Conservation (phyloP, 768 basidiomycete genomes). For the Inosperma sp. region DNA sequence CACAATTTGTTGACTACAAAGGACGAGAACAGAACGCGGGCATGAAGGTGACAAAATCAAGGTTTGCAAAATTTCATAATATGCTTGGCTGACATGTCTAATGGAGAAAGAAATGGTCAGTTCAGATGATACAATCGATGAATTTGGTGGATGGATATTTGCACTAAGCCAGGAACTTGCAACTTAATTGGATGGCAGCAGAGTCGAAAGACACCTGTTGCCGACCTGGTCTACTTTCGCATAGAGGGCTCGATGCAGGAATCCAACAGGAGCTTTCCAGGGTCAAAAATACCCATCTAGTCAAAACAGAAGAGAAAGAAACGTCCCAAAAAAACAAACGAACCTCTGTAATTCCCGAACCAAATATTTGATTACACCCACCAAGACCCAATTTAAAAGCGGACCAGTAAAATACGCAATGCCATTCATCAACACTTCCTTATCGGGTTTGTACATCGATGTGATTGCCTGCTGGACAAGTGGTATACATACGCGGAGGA, state of each 20-base stretch:
- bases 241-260: not conserved
- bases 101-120: not conserved
- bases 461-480: slow-evolving; percentile 62
- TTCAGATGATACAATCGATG: not conserved
- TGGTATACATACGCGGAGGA: slow-evolving; percentile 63
- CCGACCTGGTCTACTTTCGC: too few relatives aligned
- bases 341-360: slow-evolving; percentile 52
- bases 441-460: slow-evolving; percentile 54
- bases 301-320: not conserved
- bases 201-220: too few relatives aligned
- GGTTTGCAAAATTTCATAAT: slow-evolving; percentile 62
- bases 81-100: slow-evolving; percentile 21
- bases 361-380: slow-evolving; percentile 64
- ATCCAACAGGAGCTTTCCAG: not conserved
- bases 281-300: not conserved
- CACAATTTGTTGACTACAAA: slow-evolving; percentile 57
- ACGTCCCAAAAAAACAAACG: slow-evolving; percentile 35
- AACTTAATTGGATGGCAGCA: not conserved
- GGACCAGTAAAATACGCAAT: slow-evolving; percentile 72
- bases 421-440: slow-evolving; percentile 65
- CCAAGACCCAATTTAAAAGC: slow-evolving; percentile 74
- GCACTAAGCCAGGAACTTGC: not conserved
- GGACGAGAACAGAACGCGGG: slow-evolving; percentile 59
- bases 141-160: not conserved
- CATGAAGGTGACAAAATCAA: slow-evolving; percentile 61